phyloP scores from a whole-genome alignment of 176 grass and related monocot species.

The Pontederia crassipes region DNA sequence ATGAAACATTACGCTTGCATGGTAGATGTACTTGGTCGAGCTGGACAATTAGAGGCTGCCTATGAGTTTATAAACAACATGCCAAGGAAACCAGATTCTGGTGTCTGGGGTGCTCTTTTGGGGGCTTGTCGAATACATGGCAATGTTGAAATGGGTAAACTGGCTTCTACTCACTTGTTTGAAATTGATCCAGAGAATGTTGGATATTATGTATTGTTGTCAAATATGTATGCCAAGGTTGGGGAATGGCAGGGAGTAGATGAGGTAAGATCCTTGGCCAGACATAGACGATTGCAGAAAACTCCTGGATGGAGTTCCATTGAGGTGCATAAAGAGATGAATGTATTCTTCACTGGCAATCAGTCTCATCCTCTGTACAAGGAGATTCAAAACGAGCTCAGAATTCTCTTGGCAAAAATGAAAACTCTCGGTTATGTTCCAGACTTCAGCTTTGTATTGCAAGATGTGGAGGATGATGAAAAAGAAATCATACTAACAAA shows the following conservation, averaged over 20 bases:
- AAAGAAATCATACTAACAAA: slow-evolving; percentile 63
- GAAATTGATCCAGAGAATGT: slow-evolving; percentile 59
- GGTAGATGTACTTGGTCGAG: slow-evolving; percentile 56
- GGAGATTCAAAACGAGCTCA: slow-evolving; percentile 49
- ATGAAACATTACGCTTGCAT: slow-evolving; percentile 57
- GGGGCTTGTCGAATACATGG: slow-evolving; percentile 72
- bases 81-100: slow-evolving; percentile 48
- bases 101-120: slow-evolving; percentile 60
- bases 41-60: slow-evolving; percentile 44
- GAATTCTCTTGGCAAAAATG: slow-evolving; percentile 41
- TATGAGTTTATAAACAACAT: slow-evolving; percentile 48
- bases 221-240: slow-evolving; percentile 70
- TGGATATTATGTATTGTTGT: slow-evolving; percentile 71
- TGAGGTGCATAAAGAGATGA: slow-evolving; percentile 50
- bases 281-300: slow-evolving; percentile 48
- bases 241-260: slow-evolving; percentile 75
- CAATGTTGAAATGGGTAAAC: slow-evolving; percentile 52
- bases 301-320: slow-evolving; percentile 75
- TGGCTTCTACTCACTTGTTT: slow-evolving; percentile 49
- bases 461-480: slow-evolving; percentile 67
- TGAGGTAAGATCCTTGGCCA: slow-evolving; percentile 56
- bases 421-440: slow-evolving; percentile 57
- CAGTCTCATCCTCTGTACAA: slow-evolving; percentile 52
- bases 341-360: slow-evolving; percentile 62
- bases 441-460: slow-evolving; percentile 69